Evolutionary conservation across 306 rosid species (phyloP), one percentile per base, ranked within the genome.

Genomic region (Luffa aegyptiaca): DNA sequence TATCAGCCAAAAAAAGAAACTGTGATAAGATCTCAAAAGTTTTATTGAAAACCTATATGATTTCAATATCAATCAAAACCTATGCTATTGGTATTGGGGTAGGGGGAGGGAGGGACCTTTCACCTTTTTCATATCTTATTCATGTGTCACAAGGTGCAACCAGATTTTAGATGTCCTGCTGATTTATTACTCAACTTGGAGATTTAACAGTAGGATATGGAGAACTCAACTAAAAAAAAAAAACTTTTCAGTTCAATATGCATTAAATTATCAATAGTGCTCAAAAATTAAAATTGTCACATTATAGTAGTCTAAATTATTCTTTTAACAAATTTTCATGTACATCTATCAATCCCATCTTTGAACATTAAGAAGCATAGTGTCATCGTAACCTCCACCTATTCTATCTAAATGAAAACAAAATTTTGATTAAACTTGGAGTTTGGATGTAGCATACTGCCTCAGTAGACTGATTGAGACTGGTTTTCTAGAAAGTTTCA

Each of bases 111-210:
- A 2, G 75, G 52, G 37, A 10, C n/a, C 55, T 10, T 69, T 69
- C 35, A 44, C 36, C 51, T 69, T 44, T 44, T 11, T 44, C 17
- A 44, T 42, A 69, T 44, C 53, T 69, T 44, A 69, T 44, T 53
- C 35, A 42, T 42, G 55, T 69, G 75, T 68, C 75, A 69, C 36
- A 18, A 44, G 35, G 55, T 44, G 53, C 55, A 69, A 44, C 74
- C 41, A 68, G 52, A 66, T 44, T 41, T 68, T 4, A 39, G 48
- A 44, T 69, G 10, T 44, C 75, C 37, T 20, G 55, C 75, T 69
- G n/a, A 66, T 44, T 44, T 44, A 69, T 69, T 42, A 69, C 75
- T 10, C 55, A 44, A 44, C 75, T 69, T 69, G 75, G 75, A 69
- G 17, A 37, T 17, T 58, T 42, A 42, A 44, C 35, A 42, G 75